Evolutionary conservation across 2,329 filamentous ascomycete genomes (phyloP).

Genomic region (Pestalotiopsis sp.): DNA sequence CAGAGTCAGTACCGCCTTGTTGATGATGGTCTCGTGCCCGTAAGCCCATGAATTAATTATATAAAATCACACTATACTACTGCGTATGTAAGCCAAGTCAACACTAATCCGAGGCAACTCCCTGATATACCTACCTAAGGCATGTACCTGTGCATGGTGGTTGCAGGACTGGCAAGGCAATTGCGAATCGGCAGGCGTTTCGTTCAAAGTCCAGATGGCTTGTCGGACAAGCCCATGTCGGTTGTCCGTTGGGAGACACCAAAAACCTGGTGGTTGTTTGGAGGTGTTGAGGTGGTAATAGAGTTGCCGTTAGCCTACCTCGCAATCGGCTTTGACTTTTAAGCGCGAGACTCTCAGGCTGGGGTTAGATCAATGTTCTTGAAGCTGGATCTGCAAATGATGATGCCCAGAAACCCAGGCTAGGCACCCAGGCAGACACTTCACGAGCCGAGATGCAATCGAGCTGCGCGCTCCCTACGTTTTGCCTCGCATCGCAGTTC

Average conservation of each 20-base stretch:
- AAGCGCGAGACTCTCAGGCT: neutral
- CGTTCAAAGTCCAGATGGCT: neutral
- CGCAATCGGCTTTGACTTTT: neutral
- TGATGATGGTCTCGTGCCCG: constrained; percentile 4
- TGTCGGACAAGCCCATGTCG: neutral
- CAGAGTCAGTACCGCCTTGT: neutral
- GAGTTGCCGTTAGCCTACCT: neutral
- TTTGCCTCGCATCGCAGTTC: no score
- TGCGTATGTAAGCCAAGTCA: neutral
- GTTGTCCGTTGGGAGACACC: neutral
- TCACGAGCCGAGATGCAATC: no score
- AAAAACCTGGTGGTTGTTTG: neutral
- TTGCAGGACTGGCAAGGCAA: neutral
- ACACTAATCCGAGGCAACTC: neutral
- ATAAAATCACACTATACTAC: neutral
- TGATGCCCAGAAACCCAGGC: no score
- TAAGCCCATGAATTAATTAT: neutral
- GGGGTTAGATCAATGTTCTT: no score
- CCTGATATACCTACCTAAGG: neutral
- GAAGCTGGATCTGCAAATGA: no score
- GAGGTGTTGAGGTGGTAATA: neutral
- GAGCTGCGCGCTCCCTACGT: no score
- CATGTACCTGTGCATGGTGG: neutral
- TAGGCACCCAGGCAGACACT: no score
- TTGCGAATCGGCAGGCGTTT: neutral